These are phyloP conservation scores for Neurospora terricola DNA, from an alignment of 495 filamentous ascomycete genomes.

Conservation along the genomic window DNA sequence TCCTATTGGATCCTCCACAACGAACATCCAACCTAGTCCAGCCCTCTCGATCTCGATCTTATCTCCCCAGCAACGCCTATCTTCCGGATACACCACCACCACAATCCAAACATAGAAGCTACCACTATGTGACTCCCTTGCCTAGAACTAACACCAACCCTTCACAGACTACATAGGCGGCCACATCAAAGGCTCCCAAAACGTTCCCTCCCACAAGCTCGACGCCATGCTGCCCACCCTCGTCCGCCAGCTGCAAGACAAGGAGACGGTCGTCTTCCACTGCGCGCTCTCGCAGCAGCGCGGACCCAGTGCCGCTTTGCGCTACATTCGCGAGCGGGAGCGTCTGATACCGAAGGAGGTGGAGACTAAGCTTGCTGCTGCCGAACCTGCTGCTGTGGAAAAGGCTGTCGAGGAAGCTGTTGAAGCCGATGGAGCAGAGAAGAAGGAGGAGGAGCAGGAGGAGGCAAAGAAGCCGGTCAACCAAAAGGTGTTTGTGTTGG, in stretches of 20 bases:
- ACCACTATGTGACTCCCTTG: neutral
- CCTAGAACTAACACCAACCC: neutral
- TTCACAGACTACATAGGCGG: constrained; percentile 80
- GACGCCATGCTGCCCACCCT: constrained; percentile 73
- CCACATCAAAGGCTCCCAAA: constrained; percentile 68
- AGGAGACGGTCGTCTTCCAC: constrained; percentile 84
- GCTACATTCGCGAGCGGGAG: constrained; percentile 57
- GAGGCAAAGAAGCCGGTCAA: constrained; percentile 16
- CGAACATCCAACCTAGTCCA: neutral
- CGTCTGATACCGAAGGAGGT: constrained; percentile 23
- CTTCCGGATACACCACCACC: neutral
- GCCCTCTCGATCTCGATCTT: neutral
- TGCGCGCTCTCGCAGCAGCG: constrained; percentile 90
- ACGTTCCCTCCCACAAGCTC: constrained; percentile 63
- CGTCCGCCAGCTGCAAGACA: constrained; percentile 64
- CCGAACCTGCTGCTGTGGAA: constrained; percentile 1
- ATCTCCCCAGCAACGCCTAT: neutral
- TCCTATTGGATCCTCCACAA: neutral
- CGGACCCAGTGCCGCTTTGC: constrained; percentile 58
- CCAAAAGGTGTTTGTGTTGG: constrained; percentile 72
- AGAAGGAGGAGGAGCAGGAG: constrained; percentile 5
- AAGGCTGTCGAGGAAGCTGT: constrained; percentile 3
- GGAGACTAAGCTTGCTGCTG: constrained; percentile 1
- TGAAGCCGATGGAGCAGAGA: neutral
- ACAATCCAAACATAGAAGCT: neutral